A percentile compares a stretch with the other conserved stretches of the same genome.
phyloP scores from a whole-genome alignment of 192 early-diverging fungal genomes.

The Entrophospora sp. region DNA sequence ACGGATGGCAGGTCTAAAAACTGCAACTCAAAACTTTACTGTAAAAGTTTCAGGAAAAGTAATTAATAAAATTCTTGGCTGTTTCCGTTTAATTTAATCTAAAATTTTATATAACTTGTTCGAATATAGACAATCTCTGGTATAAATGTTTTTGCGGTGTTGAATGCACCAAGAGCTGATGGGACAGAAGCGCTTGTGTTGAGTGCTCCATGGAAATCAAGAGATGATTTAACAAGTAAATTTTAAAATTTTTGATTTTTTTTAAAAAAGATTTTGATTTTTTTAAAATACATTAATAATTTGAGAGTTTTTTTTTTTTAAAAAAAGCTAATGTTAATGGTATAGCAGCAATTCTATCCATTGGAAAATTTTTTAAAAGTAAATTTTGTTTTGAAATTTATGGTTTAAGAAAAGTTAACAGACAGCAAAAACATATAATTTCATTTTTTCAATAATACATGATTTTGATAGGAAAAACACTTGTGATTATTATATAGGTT shows the following conservation, averaged over 20 bases:
- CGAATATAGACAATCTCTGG: slow-evolving; percentile 34
- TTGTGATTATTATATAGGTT: slow-evolving; percentile 29
- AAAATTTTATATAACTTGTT: too few relatives aligned
- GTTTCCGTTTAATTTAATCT: too few relatives aligned
- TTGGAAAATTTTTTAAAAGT: slow-evolving; percentile 50
- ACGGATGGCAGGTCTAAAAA: slow-evolving; percentile 40
- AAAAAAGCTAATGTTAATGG: slow-evolving; percentile 39
- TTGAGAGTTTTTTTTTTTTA: neutral
- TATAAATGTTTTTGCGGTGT: slow-evolving; percentile 73
- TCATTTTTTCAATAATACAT: too few relatives aligned
- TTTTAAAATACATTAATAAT: too few relatives aligned
- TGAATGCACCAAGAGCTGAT: slow-evolving; percentile 73
- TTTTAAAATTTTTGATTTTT: too few relatives aligned
- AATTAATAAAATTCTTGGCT: neutral
- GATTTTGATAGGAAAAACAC: too few relatives aligned
- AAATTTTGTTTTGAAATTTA: neutral
- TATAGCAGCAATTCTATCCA: slow-evolving; percentile 35
- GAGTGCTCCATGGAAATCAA: slow-evolving; percentile 70
- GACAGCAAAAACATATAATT: too few relatives aligned
- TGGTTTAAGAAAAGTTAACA: too few relatives aligned
- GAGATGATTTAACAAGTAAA: slow-evolving; percentile 25
- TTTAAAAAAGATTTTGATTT: too few relatives aligned
- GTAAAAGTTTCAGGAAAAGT: slow-evolving; percentile 24
- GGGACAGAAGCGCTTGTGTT: slow-evolving; percentile 84
- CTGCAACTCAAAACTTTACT: slow-evolving; percentile 44